Evolutionary conservation across 2,329 filamentous ascomycete genomes (phyloP), one percentile per base, ranked within the genome.

Genomic region (Fusarium hostae): DNA sequence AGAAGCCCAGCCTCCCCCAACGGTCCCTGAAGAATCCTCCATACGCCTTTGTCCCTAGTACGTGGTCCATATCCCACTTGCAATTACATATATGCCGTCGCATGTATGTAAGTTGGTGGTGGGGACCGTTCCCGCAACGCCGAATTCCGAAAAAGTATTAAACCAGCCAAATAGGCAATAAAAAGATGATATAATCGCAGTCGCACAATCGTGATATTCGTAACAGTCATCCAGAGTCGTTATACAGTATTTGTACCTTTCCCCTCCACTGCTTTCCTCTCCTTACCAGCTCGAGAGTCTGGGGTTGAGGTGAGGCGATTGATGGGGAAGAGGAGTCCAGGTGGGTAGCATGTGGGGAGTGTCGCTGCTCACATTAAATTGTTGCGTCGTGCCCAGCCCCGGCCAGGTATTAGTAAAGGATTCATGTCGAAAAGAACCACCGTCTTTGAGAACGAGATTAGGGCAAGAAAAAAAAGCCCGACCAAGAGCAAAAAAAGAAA

Each of bases 211-310:
- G 62, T 77, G 58, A 63, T 75, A 66, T 66, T 77, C 75, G 63
- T 77, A 75, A 77, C 67, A 71, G 74, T 77, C 75, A 67, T 77
- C 64, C 74, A 76, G 73, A 68, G 71, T 77, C 75, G 70, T 77
- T 65, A 75, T 76, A 71, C 69, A 72, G 68, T 68, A 50, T 68
- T 72, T 64, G 52, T 54, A 54, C 55, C 18, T 35, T 57, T 61
- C 40, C 34, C 52, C 51, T 63, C 22, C 48, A 35, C 15, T 41
- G n/a, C 22, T 52, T 56, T 28, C 40, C n/a, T 40, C 45, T 39
- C 32, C 61, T 41, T n/a, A n/a, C 45, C 34, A 26, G 57, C 62
- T 43, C 35, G 18, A 59, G 34, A 63, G 66, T 67, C 67, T 22
- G 30, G 28, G 34, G 30, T 41, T 26, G 30, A 59, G 34, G 26